phyloP scores from a whole-genome alignment of 208 protist genomes.

The Spongospora subterranea region DNA sequence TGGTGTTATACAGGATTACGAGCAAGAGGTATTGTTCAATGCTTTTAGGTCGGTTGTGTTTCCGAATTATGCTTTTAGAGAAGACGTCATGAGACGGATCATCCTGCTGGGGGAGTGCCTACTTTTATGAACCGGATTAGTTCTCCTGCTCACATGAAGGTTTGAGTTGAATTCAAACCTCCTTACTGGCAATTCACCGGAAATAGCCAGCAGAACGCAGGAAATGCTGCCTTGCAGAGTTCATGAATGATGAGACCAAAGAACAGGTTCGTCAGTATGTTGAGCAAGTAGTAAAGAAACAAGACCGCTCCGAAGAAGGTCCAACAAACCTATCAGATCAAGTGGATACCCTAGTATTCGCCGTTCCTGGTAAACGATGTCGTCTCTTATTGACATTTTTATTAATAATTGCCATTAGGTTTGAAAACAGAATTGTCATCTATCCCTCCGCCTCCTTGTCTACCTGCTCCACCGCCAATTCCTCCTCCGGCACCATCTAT shows the following conservation, averaged over 20 bases:
- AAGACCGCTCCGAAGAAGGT: not conserved
- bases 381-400: no score
- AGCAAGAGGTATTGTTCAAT: not conserved
- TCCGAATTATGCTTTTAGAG: not conserved
- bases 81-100: not conserved
- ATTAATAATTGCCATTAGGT: not conserved
- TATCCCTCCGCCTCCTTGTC: not conserved
- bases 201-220: not conserved
- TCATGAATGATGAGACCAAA: not conserved
- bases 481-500: not conserved
- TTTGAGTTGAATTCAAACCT: no score
- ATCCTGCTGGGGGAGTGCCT: no score
- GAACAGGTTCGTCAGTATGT: not conserved
- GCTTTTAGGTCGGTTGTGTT: not conserved
- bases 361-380: no score
- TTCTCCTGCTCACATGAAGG: no score
- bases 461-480: not conserved
- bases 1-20: not conserved
- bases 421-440: not conserved
- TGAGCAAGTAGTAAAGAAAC: not conserved
- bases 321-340: not conserved
- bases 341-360: no score
- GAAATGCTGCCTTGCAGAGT: not conserved
- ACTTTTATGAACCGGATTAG: no score
- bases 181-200: no score